A percentile compares a stretch with the other conserved stretches of the same genome.
Evolutionary conservation across 331 rosid genomes (phyloP).

Genomic region (Quercus tomentella): DNA sequence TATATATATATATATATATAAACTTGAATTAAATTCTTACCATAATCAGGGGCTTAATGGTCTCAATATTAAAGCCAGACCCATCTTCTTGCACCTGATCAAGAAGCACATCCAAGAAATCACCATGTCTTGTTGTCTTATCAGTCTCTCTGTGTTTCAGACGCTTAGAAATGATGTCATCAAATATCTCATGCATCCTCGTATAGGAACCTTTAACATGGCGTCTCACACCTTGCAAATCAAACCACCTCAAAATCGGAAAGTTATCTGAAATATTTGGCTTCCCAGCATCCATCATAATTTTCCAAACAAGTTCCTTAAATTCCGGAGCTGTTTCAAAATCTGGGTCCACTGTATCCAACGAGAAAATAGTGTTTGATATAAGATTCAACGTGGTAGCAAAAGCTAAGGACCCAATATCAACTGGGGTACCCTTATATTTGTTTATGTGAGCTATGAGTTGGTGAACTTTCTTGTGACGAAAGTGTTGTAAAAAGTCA

Average conservation of each 20-base stretch:
- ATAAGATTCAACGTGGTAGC: conserved; percentile 45
- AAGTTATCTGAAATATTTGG: conserved; percentile 42
- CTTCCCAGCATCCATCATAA: conserved; percentile 52
- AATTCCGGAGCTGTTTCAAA: conserved; percentile 42
- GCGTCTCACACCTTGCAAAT: conserved; percentile 42
- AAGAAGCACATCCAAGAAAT: conserved; percentile 46
- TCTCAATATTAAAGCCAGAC: conserved; percentile 29
- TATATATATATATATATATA: too few relatives aligned
- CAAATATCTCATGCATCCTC: conserved; percentile 41
- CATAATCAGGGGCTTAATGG: conserved; percentile 46
- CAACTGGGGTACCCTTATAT: background rate
- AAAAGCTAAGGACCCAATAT: conserved; percentile 38
- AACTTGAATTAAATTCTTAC: conserved; percentile 8
- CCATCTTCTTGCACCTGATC: conserved; percentile 23
- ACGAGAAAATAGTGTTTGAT: conserved; percentile 48
- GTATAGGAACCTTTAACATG: conserved; percentile 37
- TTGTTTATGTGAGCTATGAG: conserved; percentile 29
- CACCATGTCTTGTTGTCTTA: conserved; percentile 3
- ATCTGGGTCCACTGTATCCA: conserved; percentile 39
- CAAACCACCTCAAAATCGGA: conserved; percentile 31
- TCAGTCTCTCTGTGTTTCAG: background rate
- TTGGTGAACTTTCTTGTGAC: conserved; percentile 38
- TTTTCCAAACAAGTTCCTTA: conserved; percentile 48
- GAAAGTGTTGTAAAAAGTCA: conserved; percentile 40
- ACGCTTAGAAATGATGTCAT: conserved; percentile 28